phyloP scores from a whole-genome alignment of 2,329 filamentous ascomycete genomes.

The Colletotrichum sp. region DNA sequence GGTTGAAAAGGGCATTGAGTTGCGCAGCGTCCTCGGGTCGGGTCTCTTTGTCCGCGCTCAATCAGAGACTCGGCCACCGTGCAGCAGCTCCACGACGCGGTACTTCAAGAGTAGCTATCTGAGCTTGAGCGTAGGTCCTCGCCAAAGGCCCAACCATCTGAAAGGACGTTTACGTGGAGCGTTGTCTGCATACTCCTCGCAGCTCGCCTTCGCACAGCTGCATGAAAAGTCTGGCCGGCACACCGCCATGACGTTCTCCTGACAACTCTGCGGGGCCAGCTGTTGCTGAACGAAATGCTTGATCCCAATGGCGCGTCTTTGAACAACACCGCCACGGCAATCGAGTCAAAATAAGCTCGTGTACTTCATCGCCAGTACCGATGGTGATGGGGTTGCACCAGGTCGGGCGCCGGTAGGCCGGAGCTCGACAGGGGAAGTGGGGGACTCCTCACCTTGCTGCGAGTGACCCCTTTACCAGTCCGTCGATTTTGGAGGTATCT shows the following conservation, averaged over 20 bases:
- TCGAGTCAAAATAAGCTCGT: not conserved
- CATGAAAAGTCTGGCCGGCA: not conserved
- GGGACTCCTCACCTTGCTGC: not conserved
- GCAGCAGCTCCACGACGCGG: not conserved
- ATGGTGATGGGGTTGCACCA: not conserved
- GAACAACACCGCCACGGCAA: not conserved
- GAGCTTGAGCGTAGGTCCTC: not conserved
- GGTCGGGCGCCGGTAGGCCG: not conserved
- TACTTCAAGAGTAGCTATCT: not conserved
- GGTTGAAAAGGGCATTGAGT: not conserved
- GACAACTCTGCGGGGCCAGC: not conserved
- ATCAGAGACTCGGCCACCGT: not conserved
- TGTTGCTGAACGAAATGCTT: not conserved
- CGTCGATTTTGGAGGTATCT: not conserved
- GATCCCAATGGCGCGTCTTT: not conserved
- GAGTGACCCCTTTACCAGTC: not conserved
- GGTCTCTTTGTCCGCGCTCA: not conserved
- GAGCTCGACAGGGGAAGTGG: not conserved
- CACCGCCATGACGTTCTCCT: not conserved
- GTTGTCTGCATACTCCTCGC: not conserved
- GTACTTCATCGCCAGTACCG: not conserved
- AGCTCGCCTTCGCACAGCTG: not conserved
- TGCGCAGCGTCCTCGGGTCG: not conserved
- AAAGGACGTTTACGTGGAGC: not conserved
- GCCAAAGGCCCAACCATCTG: not conserved